Evolutionary conservation across 2,329 filamentous ascomycete species (phyloP), one percentile per base, ranked within the genome.

Genomic region (Septoria linicola): DNA sequence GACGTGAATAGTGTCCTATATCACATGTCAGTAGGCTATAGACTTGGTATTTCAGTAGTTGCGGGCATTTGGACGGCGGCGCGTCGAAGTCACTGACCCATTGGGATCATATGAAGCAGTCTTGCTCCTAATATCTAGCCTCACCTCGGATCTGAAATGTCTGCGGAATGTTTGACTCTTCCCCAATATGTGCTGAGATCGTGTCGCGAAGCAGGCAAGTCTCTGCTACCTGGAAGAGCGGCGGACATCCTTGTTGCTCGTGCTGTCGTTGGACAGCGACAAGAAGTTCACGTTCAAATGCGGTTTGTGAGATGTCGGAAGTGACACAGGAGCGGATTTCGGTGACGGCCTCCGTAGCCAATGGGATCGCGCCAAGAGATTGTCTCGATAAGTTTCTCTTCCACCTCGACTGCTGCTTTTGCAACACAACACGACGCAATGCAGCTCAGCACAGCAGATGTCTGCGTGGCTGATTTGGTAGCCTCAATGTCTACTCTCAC

Each of bases 101-200:
- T 53, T 51, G 64, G 52, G 49, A 63, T 60, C 56, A 56, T 52
- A 30, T 41, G 25, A 31, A 51, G 35, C 48, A 25, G 47, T 47
- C 36, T 39, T 36, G 34, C 42, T 52, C 50, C 41, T 51, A 45
- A 30, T 49, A 39, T 13, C 32, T 43, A 34, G 37, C 59, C 88
- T 84, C 79, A 97, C 92, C 91, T 93, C 62, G 93, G 93, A 77
- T 99, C 93, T 68, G 91, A 87, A 64, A 99, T 84, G 64, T 91
- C 85, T 55, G 88, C 86, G 14, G 90, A 85, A 76, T 99, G 92
- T 73, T 81, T 83, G 66, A 97, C 93, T 53, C 93, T 85, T 59
- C 93, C 93, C 88, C 88, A 93, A 75, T 99, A 99, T 40, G 91
- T 96, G 68, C 73, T 82, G 66, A 99, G 79, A 69, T 99, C 89